A percentile compares a stretch with the other conserved stretches of the same genome.
Conservation (phyloP, 2,329 filamentous ascomycete species). For the Botrytis elliptica region DNA sequence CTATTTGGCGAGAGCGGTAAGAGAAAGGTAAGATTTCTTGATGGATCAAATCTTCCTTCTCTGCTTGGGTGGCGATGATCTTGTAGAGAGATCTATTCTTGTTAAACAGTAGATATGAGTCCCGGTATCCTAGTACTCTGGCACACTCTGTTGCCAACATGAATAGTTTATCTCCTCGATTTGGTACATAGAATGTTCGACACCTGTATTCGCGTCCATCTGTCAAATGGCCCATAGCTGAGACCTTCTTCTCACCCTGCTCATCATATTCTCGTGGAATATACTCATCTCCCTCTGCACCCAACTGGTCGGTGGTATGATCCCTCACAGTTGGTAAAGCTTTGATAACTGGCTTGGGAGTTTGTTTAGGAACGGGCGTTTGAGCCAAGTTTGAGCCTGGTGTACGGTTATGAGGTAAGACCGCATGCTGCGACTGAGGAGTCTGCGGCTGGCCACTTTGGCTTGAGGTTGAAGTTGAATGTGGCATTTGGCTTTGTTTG, state of each 20-base stretch:
- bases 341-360: slow-evolving; percentile 84
- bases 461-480: slow-evolving; percentile 41
- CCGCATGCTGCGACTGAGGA: slow-evolving; percentile 46
- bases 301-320: slow-evolving; percentile 94
- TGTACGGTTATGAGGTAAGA: slow-evolving; percentile 34
- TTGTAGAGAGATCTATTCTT: slow-evolving; percentile 96
- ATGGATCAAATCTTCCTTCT: slow-evolving; percentile 93
- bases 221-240: slow-evolving; percentile 74
- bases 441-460: slow-evolving; percentile 53
- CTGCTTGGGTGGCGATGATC: slow-evolving; percentile 92
- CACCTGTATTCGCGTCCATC: slow-evolving; percentile 88
- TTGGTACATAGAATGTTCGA: slow-evolving; percentile 87
- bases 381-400: slow-evolving; percentile 45
- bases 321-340: slow-evolving; percentile 93
- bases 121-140: slow-evolving; percentile 86
- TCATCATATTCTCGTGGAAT: slow-evolving; percentile 91
- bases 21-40: slow-evolving; percentile 97
- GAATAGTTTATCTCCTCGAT: slow-evolving; percentile 89
- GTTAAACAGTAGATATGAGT: slow-evolving; percentile 98
- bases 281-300: slow-evolving; percentile 87
- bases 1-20: slow-evolving; percentile 96
- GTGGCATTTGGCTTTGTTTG: slow-evolving; percentile 45
- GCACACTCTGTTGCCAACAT: slow-evolving; percentile 99
- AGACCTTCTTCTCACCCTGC: slow-evolving; percentile 90
- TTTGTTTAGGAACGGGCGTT: slow-evolving; percentile 70